phyloP scores from a whole-genome alignment of 305 asterid genomes.

The Fraxinus nigra region DNA sequence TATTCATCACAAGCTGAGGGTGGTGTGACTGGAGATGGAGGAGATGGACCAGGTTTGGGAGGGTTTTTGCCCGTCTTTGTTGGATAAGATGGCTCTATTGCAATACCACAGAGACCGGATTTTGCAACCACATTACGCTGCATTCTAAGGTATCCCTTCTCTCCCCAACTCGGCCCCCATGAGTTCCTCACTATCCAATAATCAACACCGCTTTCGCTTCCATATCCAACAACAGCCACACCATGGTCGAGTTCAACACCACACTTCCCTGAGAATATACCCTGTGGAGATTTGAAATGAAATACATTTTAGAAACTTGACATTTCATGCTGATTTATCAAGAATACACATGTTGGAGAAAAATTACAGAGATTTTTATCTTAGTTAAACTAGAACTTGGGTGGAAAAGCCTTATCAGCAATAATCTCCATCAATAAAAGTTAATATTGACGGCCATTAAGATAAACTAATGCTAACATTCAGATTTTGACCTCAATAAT shows the following conservation, averaged over 20 bases:
- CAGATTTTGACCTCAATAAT: not conserved
- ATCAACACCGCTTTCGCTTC: constrained; percentile 53
- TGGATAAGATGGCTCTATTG: constrained; percentile 44
- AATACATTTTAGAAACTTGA: not conserved
- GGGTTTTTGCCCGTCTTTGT: constrained; percentile 47
- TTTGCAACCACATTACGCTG: constrained; percentile 49
- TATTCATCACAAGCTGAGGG: constrained; percentile 39
- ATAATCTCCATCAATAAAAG: too few relatives aligned
- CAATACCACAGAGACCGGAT: constrained; percentile 73
- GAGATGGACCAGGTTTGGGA: constrained; percentile 50
- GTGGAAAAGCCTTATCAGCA: not conserved
- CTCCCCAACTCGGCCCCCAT: constrained; percentile 90
- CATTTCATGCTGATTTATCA: not conserved
- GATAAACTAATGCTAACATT: not conserved
- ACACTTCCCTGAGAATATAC: constrained; percentile 70
- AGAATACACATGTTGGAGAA: not conserved
- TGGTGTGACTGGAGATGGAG: constrained; percentile 50
- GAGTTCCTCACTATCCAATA: constrained; percentile 93
- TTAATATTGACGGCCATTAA: not conserved
- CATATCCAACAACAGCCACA: constrained; percentile 76
- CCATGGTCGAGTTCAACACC: constrained; percentile 72
- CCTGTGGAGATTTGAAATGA: constrained; percentile 35
- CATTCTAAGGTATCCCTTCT: constrained; percentile 74
- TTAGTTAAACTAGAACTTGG: not conserved
- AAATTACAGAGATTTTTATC: not conserved